Conservation (phyloP, 176 grass and related monocot genomes). For the Lolium perenne region DNA sequence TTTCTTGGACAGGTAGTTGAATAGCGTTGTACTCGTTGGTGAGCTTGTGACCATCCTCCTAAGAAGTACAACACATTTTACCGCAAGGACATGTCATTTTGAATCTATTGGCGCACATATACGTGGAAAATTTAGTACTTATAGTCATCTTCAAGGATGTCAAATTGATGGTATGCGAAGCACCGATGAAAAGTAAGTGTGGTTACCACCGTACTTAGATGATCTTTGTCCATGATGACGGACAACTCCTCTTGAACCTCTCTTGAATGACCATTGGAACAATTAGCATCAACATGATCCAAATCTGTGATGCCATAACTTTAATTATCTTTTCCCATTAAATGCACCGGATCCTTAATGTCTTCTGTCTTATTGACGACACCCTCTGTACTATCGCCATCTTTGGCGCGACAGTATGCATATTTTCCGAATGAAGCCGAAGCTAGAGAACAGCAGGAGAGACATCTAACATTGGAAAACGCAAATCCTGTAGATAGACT, state of each 20-base stretch:
- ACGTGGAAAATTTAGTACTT: not conserved
- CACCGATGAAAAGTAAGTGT: not conserved
- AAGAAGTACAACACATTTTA: not conserved
- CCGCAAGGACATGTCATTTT: not conserved
- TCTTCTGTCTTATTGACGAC: not conserved
- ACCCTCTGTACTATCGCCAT: not conserved
- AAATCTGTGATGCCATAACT: not conserved
- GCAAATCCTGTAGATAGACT: not conserved
- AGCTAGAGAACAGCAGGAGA: not conserved
- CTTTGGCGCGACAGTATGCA: not conserved
- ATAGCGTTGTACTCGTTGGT: not conserved
- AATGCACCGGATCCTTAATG: not conserved
- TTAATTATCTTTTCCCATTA: not conserved
- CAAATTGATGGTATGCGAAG: not conserved
- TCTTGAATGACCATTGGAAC: not conserved
- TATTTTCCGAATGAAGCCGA: not conserved
- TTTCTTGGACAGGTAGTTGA: not conserved
- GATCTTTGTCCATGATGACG: not conserved
- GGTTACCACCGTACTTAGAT: too few species aligned
- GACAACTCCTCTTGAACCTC: not conserved
- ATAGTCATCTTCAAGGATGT: not conserved
- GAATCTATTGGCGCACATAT: not conserved
- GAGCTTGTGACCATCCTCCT: not conserved
- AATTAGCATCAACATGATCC: not conserved
- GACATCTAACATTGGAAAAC: not conserved